Conservation (phyloP, 345 rosid genomes). For the Triadica sebifera region DNA sequence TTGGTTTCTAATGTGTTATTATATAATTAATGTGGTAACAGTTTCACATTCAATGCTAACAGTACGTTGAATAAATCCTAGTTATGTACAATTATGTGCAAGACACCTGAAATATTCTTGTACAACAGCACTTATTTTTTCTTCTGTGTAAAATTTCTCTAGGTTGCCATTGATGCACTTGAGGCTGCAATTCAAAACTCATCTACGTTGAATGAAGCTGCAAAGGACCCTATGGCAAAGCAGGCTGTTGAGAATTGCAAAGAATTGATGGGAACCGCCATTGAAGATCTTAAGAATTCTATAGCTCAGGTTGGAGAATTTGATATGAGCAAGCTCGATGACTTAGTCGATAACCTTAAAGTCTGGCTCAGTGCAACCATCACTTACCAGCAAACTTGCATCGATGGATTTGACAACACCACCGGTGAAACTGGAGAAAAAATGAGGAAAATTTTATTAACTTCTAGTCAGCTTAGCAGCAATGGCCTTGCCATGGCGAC, state of each 20-base stretch:
- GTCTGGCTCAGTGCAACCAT: conserved; percentile 75
- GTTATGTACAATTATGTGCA: no score
- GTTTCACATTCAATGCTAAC: no score
- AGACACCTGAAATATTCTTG: no score
- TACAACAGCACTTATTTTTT: no score
- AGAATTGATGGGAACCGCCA: conserved; percentile 49
- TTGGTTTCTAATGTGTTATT: no score
- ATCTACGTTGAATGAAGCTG: conserved; percentile 35
- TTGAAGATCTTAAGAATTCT: conserved; percentile 56
- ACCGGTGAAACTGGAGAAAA: conserved; percentile 39
- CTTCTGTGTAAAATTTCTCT: no score
- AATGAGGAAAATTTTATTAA: conserved; percentile 41
- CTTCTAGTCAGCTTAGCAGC: conserved; percentile 52
- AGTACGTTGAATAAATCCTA: no score
- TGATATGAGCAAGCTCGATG: conserved; percentile 31
- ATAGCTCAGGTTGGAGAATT: conserved; percentile 36
- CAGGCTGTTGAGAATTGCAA: conserved; percentile 57
- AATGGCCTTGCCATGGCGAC: conserved; percentile 76
- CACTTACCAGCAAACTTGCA: conserved; percentile 71
- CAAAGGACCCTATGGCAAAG: conserved; percentile 45
- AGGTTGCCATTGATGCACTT: conserved; percentile 25
- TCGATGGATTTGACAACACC: conserved; percentile 64
- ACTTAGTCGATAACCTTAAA: conserved; percentile 46
- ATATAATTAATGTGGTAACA: no score
- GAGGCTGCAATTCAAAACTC: conserved; percentile 41